These are phyloP conservation scores for Chlamydomonas sp. DNA, from an alignment of 139 green algal genomes.

Conservation along the genomic window DNA sequence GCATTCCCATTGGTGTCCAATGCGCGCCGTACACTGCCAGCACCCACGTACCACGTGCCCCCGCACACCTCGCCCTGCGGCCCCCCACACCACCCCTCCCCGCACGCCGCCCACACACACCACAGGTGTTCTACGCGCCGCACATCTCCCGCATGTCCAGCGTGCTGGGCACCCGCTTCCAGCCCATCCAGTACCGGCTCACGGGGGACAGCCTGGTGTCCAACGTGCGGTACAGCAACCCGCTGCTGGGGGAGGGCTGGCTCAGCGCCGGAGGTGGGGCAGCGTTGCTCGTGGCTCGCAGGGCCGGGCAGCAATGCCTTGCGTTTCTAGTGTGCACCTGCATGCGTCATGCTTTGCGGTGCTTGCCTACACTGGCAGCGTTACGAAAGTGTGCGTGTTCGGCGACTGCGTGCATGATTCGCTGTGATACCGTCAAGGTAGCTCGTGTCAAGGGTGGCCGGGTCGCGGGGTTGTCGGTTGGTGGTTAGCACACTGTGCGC, in stretches of 20 bases:
- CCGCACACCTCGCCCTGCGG: too few relatives aligned
- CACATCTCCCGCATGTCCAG: slow-evolving; percentile 56
- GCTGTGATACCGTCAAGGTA: too few relatives aligned
- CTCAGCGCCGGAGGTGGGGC: slow-evolving; percentile 48
- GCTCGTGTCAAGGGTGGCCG: too few relatives aligned
- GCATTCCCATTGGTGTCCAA: too few relatives aligned
- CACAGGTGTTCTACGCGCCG: slow-evolving; percentile 60
- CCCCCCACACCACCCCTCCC: neutral
- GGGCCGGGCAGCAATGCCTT: neutral
- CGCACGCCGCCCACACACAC: neutral
- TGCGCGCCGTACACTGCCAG: too few relatives aligned
- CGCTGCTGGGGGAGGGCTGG: slow-evolving; percentile 56
- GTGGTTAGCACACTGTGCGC: too few relatives aligned
- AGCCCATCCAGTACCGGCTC: slow-evolving; percentile 55
- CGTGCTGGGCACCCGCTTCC: slow-evolving; percentile 45
- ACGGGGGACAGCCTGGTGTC: slow-evolving; percentile 27
- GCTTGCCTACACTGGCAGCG: neutral
- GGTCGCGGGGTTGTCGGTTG: too few relatives aligned
- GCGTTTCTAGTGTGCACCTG: too few relatives aligned
- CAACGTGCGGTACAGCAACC: slow-evolving; percentile 53
- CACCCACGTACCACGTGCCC: too few relatives aligned
- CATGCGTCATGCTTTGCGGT: too few relatives aligned
- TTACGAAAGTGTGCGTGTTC: neutral
- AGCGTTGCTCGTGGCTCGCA: too few relatives aligned
- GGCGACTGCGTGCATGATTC: neutral